These are phyloP conservation scores for Chloranthus sessilifolius DNA, from an alignment of 164 flowering plant genomes.

Conservation along the genomic window DNA sequence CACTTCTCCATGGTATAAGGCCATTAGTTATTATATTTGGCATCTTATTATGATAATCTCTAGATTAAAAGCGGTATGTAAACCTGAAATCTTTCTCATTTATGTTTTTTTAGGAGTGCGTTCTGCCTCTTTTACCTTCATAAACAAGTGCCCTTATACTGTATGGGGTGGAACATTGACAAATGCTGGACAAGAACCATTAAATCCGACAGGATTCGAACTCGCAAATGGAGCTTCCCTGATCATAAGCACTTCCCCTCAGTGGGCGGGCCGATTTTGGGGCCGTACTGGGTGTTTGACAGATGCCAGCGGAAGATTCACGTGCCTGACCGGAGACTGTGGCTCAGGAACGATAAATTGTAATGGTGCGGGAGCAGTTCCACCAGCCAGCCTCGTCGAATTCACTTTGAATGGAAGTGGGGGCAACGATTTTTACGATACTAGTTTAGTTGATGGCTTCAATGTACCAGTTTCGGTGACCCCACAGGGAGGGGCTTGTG, in stretches of 20 bases:
- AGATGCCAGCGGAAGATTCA: constrained; percentile 15
- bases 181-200: constrained; percentile 11
- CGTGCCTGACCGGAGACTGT: constrained; percentile 36
- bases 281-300: constrained; percentile 29
- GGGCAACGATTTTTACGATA: constrained; percentile 26
- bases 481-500: constrained; percentile 8
- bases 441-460: constrained; percentile 38
- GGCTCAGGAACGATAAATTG: constrained; percentile 25
- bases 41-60: no score
- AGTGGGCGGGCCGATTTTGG: constrained; percentile 47
- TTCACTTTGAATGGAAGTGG: constrained; percentile 20
- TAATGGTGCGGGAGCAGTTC: constrained; percentile 31
- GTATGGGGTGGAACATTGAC: constrained; percentile 39
- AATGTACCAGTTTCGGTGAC: constrained; percentile 16
- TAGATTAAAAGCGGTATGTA: no score
- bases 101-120: constrained; percentile 9
- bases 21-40: no score
- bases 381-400: constrained; percentile 37
- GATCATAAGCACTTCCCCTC: constrained; percentile 7
- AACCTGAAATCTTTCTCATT: no score
- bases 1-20: no score
- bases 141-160: constrained; percentile 29
- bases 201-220: constrained; percentile 23
- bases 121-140: constrained; percentile 19
- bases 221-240: constrained; percentile 14